Percentiles rank a stretch among this genome's conserved stretches.
Evolutionary conservation across 345 rosid genomes (phyloP).

Genomic region (Bruguiera sexangula): DNA sequence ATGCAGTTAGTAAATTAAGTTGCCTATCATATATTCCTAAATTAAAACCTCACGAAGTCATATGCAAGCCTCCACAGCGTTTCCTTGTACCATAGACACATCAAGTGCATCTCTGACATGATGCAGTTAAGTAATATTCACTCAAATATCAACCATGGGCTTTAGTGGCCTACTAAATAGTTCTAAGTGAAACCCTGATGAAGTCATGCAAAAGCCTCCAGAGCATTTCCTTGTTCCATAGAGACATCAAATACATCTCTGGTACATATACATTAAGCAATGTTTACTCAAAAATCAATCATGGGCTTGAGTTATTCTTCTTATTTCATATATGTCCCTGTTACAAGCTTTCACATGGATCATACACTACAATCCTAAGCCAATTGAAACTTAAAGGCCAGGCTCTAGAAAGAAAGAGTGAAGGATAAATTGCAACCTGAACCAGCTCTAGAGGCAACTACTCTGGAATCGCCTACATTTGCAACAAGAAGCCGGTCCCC

Average conservation of each 20-base stretch:
- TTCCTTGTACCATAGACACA: neutral
- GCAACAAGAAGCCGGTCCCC: slow-evolving; percentile 53
- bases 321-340: neutral
- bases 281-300: neutral
- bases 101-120: too few relatives aligned
- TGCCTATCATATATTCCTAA: neutral
- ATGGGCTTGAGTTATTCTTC: neutral
- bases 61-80: neutral
- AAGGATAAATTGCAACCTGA: slow-evolving; percentile 32
- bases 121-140: too few relatives aligned
- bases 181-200: too few relatives aligned
- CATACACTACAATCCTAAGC: neutral
- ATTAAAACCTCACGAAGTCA: neutral
- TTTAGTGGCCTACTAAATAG: too few relatives aligned
- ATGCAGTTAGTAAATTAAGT: neutral
- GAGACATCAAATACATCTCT: neutral
- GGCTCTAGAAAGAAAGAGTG: neutral
- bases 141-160: too few relatives aligned
- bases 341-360: too few relatives aligned
- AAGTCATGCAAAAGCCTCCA: too few relatives aligned
- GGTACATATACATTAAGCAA: neutral
- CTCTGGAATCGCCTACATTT: slow-evolving; percentile 70
- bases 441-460: slow-evolving; percentile 48
- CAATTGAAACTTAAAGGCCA: neutral
- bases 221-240: too few relatives aligned